These are phyloP conservation scores for Hypoxylon sp. DNA, from an alignment of 2,329 filamentous ascomycete genomes.

Conservation along the genomic window DNA sequence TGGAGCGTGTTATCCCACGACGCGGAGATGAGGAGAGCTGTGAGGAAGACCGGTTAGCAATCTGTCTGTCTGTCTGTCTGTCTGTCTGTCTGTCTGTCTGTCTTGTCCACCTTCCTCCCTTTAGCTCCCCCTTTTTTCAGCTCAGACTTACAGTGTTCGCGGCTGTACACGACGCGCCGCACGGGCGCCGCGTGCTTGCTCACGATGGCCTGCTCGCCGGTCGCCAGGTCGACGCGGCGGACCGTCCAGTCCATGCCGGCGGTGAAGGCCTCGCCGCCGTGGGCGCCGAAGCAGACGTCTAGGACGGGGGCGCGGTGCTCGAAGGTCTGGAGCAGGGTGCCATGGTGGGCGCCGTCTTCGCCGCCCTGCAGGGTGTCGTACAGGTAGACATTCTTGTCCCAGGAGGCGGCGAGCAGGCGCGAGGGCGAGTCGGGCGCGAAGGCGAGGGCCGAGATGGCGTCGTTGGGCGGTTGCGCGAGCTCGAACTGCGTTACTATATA, in stretches of 20 bases:
- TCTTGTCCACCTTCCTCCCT: too few species aligned
- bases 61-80: not conserved
- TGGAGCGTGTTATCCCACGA: slow-evolving; percentile 96
- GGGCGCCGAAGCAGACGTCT: slow-evolving; percentile 89
- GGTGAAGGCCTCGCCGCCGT: slow-evolving; percentile 85
- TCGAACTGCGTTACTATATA: slow-evolving; percentile 79
- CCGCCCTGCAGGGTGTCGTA: slow-evolving; percentile 77
- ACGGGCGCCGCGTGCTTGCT: slow-evolving; percentile 84
- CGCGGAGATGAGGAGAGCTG: slow-evolving; percentile 83
- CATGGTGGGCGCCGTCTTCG: slow-evolving; percentile 59
- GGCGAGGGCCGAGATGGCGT: slow-evolving; percentile 86
- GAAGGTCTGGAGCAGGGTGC: slow-evolving; percentile 76
- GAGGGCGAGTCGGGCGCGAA: slow-evolving; percentile 83
- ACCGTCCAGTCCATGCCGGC: slow-evolving; percentile 91
- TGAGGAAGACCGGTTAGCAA: slow-evolving; percentile 13
- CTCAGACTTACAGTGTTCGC: slow-evolving; percentile 70
- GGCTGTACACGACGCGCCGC: slow-evolving; percentile 85
- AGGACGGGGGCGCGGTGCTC: slow-evolving; percentile 88
- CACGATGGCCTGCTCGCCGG: slow-evolving; percentile 77
- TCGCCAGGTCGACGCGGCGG: slow-evolving; percentile 77
- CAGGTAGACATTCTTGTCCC: slow-evolving; percentile 91
- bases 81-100: too few species aligned
- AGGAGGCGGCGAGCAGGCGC: slow-evolving; percentile 89
- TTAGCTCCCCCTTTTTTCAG: too few species aligned
- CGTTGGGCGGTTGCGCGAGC: slow-evolving; percentile 82